Evolutionary conservation across 1,139 yeast species (phyloP), one percentile per base, ranked within the genome.

Genomic region (Sugiyamaella pinicola): DNA sequence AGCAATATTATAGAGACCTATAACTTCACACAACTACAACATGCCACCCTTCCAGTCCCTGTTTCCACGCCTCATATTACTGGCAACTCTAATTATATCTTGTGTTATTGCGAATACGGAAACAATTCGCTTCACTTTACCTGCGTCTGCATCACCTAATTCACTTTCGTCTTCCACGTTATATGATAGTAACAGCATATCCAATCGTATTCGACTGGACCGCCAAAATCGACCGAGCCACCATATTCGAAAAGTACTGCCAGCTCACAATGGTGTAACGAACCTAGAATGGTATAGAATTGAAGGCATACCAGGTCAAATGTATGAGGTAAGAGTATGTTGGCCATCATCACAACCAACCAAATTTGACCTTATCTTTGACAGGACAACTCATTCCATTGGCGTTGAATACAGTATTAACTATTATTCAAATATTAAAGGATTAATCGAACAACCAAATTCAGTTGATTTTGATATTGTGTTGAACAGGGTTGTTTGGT

Each of bases 321-420:
- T 33, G 52, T 70, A 69, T 54, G 65, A 68, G 40, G 66, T 61
- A 13, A 58, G 71, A 18, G 65, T 70, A 3, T 68, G 71, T 59
- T 70, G 74, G 74, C 70, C 74, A 1, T 73, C 74, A 1, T 61
- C 70, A 12, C 54, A 56, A 28, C 74, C 74, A 1, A 64, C 69
- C 1, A 63, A 61, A 26, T 57, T 70, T 24, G 51, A 53, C 1
- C 47, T 70, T 6, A 42, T 39, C 8, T 68, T 60, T 44, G 52
- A 52, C 13, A 53, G 53, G 8, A 58, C 51, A 7, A 37, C 51
- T 8, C 31, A 37, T 8, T 42, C 49, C 3, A 55, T 65, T 4
- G 51, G 52, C 8, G 56, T 63, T 6, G 47, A 41, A 6, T 56
- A 55, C 42, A 38, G 52, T 17, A 55, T 58, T 3, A 59, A 59